Evolutionary conservation across 2,329 filamentous ascomycete genomes (phyloP).

Genomic region (Trichoderma simmonsii): DNA sequence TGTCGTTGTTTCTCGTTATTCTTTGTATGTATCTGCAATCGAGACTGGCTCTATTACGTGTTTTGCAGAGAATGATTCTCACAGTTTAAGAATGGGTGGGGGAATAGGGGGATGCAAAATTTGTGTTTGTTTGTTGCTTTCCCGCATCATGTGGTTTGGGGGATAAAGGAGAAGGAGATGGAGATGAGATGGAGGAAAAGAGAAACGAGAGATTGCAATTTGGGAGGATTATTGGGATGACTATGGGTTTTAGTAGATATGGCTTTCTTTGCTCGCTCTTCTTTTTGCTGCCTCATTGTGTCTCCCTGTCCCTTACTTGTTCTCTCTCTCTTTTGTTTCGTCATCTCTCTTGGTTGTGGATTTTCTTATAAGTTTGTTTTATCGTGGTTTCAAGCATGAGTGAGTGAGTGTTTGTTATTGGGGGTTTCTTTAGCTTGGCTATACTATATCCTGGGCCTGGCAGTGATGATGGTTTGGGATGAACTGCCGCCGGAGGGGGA

Average conservation of each 20-base stretch:
- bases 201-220: not conserved
- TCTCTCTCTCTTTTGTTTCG: not conserved
- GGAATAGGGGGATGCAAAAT: not conserved
- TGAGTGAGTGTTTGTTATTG: not conserved
- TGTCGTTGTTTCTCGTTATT: not conserved
- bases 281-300: not conserved
- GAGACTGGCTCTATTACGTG: slow-evolving; percentile 9
- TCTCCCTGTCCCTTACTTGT: not conserved
- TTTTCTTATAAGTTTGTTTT: not conserved
- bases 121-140: not conserved
- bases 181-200: not conserved
- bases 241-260: not conserved
- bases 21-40: slow-evolving; percentile 12
- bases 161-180: not conserved
- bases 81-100: not conserved
- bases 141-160: not conserved
- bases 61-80: not conserved
- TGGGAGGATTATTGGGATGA: not conserved
- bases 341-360: not conserved
- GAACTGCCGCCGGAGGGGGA: not conserved
- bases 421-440: not conserved
- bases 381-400: not conserved
- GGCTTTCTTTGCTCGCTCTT: not conserved
- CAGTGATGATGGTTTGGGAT: not conserved
- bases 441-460: not conserved